Percentiles rank a stretch among this genome's conserved stretches.
phyloP scores from a whole-genome alignment of 2,329 filamentous ascomycete species.

The Chrysoporthe cubensis region DNA sequence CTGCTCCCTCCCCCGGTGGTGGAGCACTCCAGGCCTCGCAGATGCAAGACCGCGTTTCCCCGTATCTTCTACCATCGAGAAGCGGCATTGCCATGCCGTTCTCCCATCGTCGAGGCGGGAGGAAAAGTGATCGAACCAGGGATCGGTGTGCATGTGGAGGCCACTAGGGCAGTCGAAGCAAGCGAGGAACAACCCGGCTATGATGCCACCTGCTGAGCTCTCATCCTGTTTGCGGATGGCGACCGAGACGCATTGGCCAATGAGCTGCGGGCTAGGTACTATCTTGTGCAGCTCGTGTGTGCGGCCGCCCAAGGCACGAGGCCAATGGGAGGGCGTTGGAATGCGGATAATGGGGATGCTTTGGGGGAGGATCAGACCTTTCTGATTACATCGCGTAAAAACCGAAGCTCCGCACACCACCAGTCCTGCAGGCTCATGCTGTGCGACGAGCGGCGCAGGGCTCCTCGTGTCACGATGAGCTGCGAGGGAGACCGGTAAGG shows the following conservation, averaged over 20 bases:
- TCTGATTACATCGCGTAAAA: not conserved
- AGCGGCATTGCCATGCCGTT: slow-evolving; percentile 1
- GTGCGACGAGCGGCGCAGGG: not conserved
- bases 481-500: not conserved
- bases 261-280: not conserved
- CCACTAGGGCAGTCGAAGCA: slow-evolving; percentile 10
- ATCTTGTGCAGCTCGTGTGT: slow-evolving; percentile 5
- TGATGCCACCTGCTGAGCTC: slow-evolving; percentile 26
- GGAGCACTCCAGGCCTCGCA: not conserved
- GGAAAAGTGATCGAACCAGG: slow-evolving; percentile 7
- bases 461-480: not conserved
- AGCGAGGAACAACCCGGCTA: slow-evolving; percentile 20
- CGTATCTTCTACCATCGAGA: slow-evolving; percentile 11
- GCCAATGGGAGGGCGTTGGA: not conserved
- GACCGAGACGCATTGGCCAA: slow-evolving; percentile 21
- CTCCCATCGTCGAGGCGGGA: not conserved
- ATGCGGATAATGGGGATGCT: not conserved
- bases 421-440: not conserved
- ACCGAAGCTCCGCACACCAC: not conserved
- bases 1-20: not conserved
- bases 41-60: slow-evolving; percentile 1
- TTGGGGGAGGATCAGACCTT: slow-evolving; percentile 4
- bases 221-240: slow-evolving; percentile 28
- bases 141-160: slow-evolving; percentile 8
- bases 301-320: not conserved